Evolutionary conservation across 2,329 filamentous ascomycete species (phyloP).

Genomic region (Helotiales sp.): DNA sequence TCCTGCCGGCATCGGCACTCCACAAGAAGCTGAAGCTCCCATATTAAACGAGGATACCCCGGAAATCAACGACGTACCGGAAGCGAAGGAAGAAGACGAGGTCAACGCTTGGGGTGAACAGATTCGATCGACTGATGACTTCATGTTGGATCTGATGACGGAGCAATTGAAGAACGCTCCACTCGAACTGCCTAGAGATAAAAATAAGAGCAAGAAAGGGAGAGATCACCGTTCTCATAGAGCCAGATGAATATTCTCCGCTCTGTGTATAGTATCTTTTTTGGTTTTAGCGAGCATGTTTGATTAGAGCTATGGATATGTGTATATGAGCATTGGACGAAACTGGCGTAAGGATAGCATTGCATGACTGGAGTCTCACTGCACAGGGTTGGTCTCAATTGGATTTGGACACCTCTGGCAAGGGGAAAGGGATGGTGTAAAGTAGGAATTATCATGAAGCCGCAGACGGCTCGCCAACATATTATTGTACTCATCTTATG

Average conservation of each 20-base stretch:
- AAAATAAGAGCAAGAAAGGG: slow-evolving; percentile 57
- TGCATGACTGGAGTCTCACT: slow-evolving; percentile 21
- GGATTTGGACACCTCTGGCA: not conserved
- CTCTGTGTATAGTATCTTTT: slow-evolving; percentile 23
- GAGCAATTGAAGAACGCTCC: slow-evolving; percentile 58
- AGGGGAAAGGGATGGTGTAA: not conserved
- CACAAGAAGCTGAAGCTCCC: slow-evolving; percentile 23
- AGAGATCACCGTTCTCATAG: slow-evolving; percentile 35
- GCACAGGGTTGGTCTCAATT: not conserved
- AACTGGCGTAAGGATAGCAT: slow-evolving; percentile 16
- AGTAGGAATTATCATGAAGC: not conserved
- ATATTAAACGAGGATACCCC: slow-evolving; percentile 45
- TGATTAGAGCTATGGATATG: slow-evolving; percentile 23
- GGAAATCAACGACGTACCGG: slow-evolving; percentile 20
- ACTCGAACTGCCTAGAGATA: slow-evolving; percentile 64
- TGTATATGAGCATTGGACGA: slow-evolving; percentile 26
- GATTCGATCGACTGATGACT: slow-evolving; percentile 69
- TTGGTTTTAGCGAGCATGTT: slow-evolving; percentile 17
- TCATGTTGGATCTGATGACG: slow-evolving; percentile 70
- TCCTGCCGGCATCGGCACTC: slow-evolving; percentile 31
- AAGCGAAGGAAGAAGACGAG: slow-evolving; percentile 46
- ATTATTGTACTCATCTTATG: not conserved
- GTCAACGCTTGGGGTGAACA: slow-evolving; percentile 58
- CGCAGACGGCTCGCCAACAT: not conserved
- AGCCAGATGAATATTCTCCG: slow-evolving; percentile 23